Base-by-base conservation (phyloP, 169 alveolate species). In the Plasmodium gaboni region DNA sequence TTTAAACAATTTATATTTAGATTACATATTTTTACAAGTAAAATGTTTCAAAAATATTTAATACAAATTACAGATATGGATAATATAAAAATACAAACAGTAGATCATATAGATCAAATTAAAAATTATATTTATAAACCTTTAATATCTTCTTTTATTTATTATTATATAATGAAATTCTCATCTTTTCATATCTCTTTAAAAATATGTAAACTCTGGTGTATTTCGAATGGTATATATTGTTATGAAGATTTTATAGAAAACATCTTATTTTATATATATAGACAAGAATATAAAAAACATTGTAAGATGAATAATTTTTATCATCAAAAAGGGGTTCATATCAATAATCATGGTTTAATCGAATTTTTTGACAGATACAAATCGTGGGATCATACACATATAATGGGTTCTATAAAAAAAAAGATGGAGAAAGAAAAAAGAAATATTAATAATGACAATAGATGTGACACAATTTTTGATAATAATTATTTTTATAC, bases 191-290 rank as follows among this genome's bases (percentile, higher is more conserved):
- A 76, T 8, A 24, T 64, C 9, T 46, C 88, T 1, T 26, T 76
- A 3, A 76, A 76, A 53, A 76, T 76, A 55, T 76, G 88, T 15
- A 76, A 76, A 38, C 55, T 76, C 7, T 76, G 88, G 88, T 46
- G 17, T n/a, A 26, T 51, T 10, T 63, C 69, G 0, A 76, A 76
- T 15, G 88, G 88, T 0, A 26, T 76, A 6, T 38, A 12, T 1
- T 17, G 19, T 19, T 63, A 4, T 48, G 69, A 76, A 1, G 88
- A 76, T 0, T 76, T 76, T 10, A 68, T 76, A 12, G 88, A 76
- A 53, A 61, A 76, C 19, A 42, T 76, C 8, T 42, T 76, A 1
- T 76, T 63, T 76, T 63, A 76, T 17, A 13, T 76, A 1, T 76
- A 76, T 38, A 76, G 55, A 28, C 12, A 48, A 13, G 88, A 76